Evolutionary conservation across 352 stramenopile species (phyloP).

Genomic region (Saprolegnia parasitica): DNA sequence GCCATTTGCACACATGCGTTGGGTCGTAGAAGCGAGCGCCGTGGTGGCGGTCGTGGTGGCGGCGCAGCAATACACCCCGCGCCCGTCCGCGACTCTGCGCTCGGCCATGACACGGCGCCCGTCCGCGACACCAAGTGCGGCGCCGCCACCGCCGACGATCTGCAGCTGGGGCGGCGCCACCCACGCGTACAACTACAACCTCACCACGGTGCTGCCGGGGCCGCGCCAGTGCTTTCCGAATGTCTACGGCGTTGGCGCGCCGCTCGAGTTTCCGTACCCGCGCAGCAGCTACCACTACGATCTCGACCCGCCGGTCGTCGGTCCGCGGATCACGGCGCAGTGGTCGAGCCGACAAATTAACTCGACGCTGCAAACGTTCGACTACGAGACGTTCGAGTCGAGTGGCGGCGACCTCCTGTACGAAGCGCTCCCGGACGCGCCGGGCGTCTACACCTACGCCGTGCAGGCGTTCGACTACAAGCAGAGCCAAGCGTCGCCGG

Average conservation of each 20-base stretch:
- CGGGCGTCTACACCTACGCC: background rate
- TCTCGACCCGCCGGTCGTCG: background rate
- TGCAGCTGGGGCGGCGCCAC: background rate
- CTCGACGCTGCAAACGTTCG: background rate
- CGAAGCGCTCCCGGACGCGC: background rate
- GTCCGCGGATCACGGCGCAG: background rate
- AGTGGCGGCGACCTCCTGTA: background rate
- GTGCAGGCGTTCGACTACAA: background rate
- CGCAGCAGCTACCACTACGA: slow-evolving; percentile 3
- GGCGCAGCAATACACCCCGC: no score
- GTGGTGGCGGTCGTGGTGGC: no score
- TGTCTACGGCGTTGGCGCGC: background rate
- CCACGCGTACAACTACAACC: background rate
- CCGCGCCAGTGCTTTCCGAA: slow-evolving; percentile 4
- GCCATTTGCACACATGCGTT: no score
- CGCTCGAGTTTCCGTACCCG: slow-evolving; percentile 8
- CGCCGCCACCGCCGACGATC: no score
- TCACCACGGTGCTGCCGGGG: background rate
- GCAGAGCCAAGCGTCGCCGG: background rate
- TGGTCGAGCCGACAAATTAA: background rate
- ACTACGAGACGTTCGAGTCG: slow-evolving; percentile 12
- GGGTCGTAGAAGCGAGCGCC: no score
- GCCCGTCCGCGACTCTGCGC: no score
- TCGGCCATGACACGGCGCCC: no score
- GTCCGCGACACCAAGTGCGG: background rate